Conservation (phyloP, 352 stramenopile genomes). For the Aphanomyces cochlioides region DNA sequence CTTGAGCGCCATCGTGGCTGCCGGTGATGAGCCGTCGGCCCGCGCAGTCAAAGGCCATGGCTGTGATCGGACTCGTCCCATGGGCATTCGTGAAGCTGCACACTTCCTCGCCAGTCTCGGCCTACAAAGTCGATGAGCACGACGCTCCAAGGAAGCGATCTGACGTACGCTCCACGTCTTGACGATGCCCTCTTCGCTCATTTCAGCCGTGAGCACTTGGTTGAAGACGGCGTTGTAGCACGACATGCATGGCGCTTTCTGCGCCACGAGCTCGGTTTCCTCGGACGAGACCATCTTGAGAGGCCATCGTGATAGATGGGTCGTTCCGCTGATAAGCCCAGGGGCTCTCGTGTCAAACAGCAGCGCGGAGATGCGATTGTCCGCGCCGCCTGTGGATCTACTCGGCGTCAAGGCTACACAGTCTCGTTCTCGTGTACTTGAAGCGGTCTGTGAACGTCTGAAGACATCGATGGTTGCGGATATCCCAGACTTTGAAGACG, state of each 20-base stretch:
- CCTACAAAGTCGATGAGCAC: constrained; percentile 17
- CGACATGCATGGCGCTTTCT: constrained; percentile 51
- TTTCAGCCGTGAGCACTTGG: constrained; percentile 72
- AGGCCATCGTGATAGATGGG: constrained; percentile 62
- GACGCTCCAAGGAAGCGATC: background rate
- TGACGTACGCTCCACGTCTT: constrained; percentile 66
- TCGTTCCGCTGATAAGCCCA: constrained; percentile 64
- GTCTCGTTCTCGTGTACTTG: constrained; percentile 27
- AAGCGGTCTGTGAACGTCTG: constrained; percentile 70
- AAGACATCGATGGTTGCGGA: constrained; percentile 75
- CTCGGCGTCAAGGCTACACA: background rate
- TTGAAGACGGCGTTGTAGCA: constrained; percentile 84
- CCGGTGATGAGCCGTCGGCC: constrained; percentile 75
- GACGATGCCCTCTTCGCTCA: constrained; percentile 67
- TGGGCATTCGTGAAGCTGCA: constrained; percentile 74
- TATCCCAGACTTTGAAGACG: constrained; percentile 81
- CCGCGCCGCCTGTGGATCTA: constrained; percentile 43
- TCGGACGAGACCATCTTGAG: constrained; percentile 50
- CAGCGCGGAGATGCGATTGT: constrained; percentile 65
- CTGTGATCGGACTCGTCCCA: constrained; percentile 62
- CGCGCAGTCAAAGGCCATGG: constrained; percentile 77
- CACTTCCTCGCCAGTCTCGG: constrained; percentile 79
- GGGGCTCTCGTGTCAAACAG: constrained; percentile 63
- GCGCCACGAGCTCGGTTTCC: constrained; percentile 37
- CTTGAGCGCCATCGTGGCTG: constrained; percentile 66